These are phyloP conservation scores for Poa annua DNA, from an alignment of 176 grass and related monocot species.

Conservation along the genomic window DNA sequence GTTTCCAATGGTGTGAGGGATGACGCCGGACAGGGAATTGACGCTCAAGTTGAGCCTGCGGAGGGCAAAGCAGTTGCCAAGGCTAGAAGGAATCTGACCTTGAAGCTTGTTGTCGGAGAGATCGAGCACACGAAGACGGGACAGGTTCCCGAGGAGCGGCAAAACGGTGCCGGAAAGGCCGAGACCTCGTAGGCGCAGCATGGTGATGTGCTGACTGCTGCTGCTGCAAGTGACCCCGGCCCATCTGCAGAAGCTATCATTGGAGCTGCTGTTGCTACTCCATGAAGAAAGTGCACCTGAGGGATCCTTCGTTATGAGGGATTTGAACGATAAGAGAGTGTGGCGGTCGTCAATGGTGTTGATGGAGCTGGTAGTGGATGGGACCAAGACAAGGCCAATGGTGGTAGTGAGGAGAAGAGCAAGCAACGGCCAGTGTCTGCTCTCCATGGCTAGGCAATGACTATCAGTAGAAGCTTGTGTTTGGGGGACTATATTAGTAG, in stretches of 20 bases:
- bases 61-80: not conserved
- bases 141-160: constrained; percentile 1
- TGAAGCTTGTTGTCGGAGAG: not conserved
- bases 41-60: not conserved
- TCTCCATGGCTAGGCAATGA: not conserved
- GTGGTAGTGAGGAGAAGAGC: not conserved
- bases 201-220: not conserved
- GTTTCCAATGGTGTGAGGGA: not conserved
- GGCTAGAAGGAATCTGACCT: constrained; percentile 35
- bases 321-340: constrained; percentile 15
- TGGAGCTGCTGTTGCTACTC: constrained; percentile 9
- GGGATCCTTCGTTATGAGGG: not conserved
- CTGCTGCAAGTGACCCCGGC: constrained; percentile 3
- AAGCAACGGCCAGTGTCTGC: not conserved
- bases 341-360: not conserved
- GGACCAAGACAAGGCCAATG: not conserved
- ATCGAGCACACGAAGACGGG: constrained; percentile 4
- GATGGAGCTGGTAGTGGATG: not conserved
- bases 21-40: not conserved
- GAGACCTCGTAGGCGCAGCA: not conserved
- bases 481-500: not conserved
- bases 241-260: not conserved
- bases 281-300: constrained; percentile 1
- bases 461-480: not conserved
- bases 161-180: not conserved